Percentiles rank a stretch among this genome's conserved stretches.
Evolutionary conservation across 305 asterid genomes (phyloP).

Genomic region (Euphrasia arctica): DNA sequence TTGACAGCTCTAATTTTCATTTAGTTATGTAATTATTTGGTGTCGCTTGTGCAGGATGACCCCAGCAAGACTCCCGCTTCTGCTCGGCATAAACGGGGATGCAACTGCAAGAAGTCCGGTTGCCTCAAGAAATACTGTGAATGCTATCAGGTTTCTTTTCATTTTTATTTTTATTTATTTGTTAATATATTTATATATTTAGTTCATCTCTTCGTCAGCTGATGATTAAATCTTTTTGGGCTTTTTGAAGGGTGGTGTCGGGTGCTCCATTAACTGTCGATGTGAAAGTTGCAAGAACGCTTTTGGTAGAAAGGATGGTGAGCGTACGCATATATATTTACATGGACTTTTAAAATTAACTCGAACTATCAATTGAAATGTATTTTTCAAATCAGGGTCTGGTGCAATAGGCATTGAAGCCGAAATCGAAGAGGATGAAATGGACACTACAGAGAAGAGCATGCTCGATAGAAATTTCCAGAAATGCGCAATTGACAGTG

Average conservation of each 20-base stretch:
- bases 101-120: slow-evolving; percentile 98
- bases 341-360: background rate
- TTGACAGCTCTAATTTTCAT: too few relatives aligned
- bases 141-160: slow-evolving; percentile 87
- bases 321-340: slow-evolving; percentile 22
- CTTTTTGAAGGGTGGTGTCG: slow-evolving; percentile 78
- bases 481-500: slow-evolving; percentile 37
- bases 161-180: background rate
- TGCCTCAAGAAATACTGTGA: slow-evolving; percentile 98
- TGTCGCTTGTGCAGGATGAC: slow-evolving; percentile 50
- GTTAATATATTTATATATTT: background rate
- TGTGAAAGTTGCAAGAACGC: slow-evolving; percentile 97
- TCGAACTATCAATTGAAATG: background rate
- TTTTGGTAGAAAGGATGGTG: slow-evolving; percentile 87
- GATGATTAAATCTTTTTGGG: slow-evolving; percentile 20
- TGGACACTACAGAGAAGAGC: slow-evolving; percentile 39
- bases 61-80: slow-evolving; percentile 94
- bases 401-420: slow-evolving; percentile 46
- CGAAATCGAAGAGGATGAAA: slow-evolving; percentile 65
- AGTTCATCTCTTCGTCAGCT: slow-evolving; percentile 24
- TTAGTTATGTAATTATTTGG: background rate
- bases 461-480: slow-evolving; percentile 30
- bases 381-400: slow-evolving; percentile 29
- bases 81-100: slow-evolving; percentile 97
- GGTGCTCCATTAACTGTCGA: slow-evolving; percentile 95